Base-by-base conservation (phyloP, 768 basidiomycete species). In the Phlebiopsis flavidoalba region DNA sequence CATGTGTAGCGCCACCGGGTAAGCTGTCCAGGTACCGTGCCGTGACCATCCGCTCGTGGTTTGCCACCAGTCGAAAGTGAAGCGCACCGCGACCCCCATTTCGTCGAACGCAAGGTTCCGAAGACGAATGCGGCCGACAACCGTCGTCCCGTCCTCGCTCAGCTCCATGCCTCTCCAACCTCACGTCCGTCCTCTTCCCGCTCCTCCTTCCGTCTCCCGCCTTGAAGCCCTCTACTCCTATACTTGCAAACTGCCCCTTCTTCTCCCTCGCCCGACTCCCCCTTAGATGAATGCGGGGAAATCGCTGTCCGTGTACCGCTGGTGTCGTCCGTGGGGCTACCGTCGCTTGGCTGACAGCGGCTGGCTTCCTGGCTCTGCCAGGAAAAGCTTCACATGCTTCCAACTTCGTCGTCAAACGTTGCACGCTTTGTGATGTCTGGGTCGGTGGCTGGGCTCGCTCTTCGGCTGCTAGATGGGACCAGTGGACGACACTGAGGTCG, bases 311-410 rank as follows among this genome's bases (percentile, higher is more conserved):
- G n/a, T n/a, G 86, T 87, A 17, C 86, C 88, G 59, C 86, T 88
- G 35, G 86, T 91, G 67, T 93, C 86, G 64, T 85, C 89, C 4
- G 87, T 90, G 4, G 95, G 95, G 65, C 90, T 91, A 0, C 93
- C 94, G 65, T 93, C 88, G 50, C 96, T n/a, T n/a, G 84, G 12
- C 89, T 92, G 17, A 99, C 96, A 0, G 95, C 95, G 8, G 92
- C 80, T 5, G 96, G 96, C 70, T 94, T 94, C 74, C 98, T n/a
- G n/a, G 96, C 74, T 94, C 91, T 12, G 95, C 88, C 59, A 95
- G 79, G 78, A 98, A 98, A 51, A 95, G 82, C 74, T 95, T 95
- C 63, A 98, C 91, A 59, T 93, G 91, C 73, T 97, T n/a, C 96
- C 57, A 98, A 83, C 70, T 95, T 85, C 5, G 87, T n/a, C 72